These are phyloP conservation scores for Cercospora nicotianae DNA, from an alignment of 2,329 filamentous ascomycete species.

Conservation along the genomic window DNA sequence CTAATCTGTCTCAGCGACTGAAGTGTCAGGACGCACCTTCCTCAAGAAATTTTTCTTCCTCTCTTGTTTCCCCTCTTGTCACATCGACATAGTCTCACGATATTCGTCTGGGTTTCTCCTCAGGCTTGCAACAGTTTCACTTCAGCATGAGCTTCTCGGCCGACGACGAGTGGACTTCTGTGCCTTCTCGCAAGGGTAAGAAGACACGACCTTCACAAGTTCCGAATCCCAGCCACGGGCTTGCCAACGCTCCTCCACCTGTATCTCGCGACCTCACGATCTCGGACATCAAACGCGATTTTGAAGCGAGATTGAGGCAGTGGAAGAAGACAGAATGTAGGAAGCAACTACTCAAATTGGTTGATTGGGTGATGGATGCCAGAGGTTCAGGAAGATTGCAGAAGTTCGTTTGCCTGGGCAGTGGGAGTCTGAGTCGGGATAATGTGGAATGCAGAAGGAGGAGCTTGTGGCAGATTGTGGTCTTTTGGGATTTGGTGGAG, in stretches of 20 bases:
- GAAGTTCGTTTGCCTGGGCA: slow-evolving; percentile 36
- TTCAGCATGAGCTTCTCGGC: not conserved
- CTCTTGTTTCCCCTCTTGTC: not conserved
- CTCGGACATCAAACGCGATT: slow-evolving; percentile 24
- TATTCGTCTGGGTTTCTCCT: not conserved
- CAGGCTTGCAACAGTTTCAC: not conserved
- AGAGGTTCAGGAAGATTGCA: slow-evolving; percentile 29
- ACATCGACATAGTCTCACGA: not conserved
- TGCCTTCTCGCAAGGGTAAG: slow-evolving; percentile 11
- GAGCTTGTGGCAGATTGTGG: slow-evolving; percentile 37
- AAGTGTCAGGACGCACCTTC: not conserved
- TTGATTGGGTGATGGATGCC: slow-evolving; percentile 19
- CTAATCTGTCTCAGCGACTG: not conserved
- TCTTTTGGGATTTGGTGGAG: slow-evolving; percentile 34
- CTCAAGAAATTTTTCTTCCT: not conserved
- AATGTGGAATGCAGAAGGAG: slow-evolving; percentile 34
- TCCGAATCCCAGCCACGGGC: not conserved
- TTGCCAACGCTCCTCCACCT: not conserved
- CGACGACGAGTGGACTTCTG: slow-evolving; percentile 20
- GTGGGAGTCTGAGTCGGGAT: slow-evolving; percentile 36
- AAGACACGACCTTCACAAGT: not conserved
- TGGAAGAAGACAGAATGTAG: slow-evolving; percentile 31
- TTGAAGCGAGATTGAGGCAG: slow-evolving; percentile 23
- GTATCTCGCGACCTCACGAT: slow-evolving; percentile 24
- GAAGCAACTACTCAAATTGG: slow-evolving; percentile 20